Conservation (phyloP, 2,329 filamentous ascomycete species). For the Fusarium falciforme region DNA sequence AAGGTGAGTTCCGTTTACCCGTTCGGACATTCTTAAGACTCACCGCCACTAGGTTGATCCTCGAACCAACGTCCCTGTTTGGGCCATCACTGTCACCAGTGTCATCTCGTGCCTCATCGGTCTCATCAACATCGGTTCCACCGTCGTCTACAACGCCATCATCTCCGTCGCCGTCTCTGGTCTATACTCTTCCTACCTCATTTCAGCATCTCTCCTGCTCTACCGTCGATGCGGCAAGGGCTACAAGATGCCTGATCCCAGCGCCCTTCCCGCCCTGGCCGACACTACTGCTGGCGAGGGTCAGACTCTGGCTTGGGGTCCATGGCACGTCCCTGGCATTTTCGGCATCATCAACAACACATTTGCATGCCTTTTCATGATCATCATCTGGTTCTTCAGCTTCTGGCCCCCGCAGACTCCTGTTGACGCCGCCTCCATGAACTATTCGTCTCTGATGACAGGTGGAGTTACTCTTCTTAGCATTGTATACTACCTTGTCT, state of each 20-base stretch:
- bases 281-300: slow-evolving; percentile 29
- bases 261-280: slow-evolving; percentile 28
- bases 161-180: slow-evolving; percentile 37
- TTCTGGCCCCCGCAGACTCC: slow-evolving; percentile 56
- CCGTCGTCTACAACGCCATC: slow-evolving; percentile 39
- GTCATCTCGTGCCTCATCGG: slow-evolving; percentile 37
- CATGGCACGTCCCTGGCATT: slow-evolving; percentile 63
- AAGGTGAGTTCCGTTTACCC: slow-evolving; percentile 9
- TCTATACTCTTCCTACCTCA: slow-evolving; percentile 37
- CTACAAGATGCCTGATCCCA: slow-evolving; percentile 38
- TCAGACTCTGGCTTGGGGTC: slow-evolving; percentile 58
- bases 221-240: slow-evolving; percentile 38
- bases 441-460: slow-evolving; percentile 59
- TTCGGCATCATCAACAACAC: slow-evolving; percentile 65
- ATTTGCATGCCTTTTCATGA: slow-evolving; percentile 63
- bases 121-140: slow-evolving; percentile 39
- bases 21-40: rapidly evolving
- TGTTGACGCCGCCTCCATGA: slow-evolving; percentile 51
- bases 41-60: slow-evolving; percentile 26
- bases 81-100: slow-evolving; percentile 34
- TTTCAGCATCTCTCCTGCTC: slow-evolving; percentile 35
- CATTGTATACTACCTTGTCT: slow-evolving; percentile 57
- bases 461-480: slow-evolving; percentile 54
- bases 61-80: slow-evolving; percentile 36
- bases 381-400: slow-evolving; percentile 66